Percentiles rank a stretch among this genome's conserved stretches.
Evolutionary conservation across 2,329 filamentous ascomycete genomes (phyloP).

Genomic region (Cladosporium sp.): DNA sequence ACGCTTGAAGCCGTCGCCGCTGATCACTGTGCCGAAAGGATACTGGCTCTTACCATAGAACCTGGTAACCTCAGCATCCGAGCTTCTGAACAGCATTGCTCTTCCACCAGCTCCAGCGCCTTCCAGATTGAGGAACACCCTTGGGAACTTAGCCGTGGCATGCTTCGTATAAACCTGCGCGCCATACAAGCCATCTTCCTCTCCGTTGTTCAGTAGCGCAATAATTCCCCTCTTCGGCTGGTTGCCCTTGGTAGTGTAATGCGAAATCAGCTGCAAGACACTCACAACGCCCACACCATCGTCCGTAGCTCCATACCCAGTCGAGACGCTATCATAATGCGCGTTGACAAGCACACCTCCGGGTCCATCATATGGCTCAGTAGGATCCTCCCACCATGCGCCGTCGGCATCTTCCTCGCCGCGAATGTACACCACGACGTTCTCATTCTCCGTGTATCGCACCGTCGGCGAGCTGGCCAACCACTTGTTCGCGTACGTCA

Average conservation of each 20-base stretch:
- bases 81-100: constrained; percentile 82
- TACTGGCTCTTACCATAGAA: constrained; percentile 71
- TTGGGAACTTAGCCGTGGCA: constrained; percentile 74
- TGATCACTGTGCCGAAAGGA: constrained; percentile 82
- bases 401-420: constrained; percentile 72
- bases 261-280: constrained; percentile 78
- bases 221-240: constrained; percentile 79
- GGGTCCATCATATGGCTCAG: constrained; percentile 40
- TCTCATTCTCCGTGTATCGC: constrained; percentile 84
- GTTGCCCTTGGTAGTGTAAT: constrained; percentile 71
- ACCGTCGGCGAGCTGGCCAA: constrained; percentile 42
- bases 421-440: constrained; percentile 87
- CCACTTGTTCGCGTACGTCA: constrained; percentile 55
- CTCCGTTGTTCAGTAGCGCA: constrained; percentile 88
- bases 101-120: constrained; percentile 89
- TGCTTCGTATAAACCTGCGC: constrained; percentile 82
- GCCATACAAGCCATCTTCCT: constrained; percentile 89
- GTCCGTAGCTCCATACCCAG: constrained; percentile 89
- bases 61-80: constrained; percentile 80
- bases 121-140: constrained; percentile 92
- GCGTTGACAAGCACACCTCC: constrained; percentile 90
- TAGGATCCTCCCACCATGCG: constrained; percentile 66
- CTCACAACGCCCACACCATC: constrained; percentile 90
- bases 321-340: constrained; percentile 91
- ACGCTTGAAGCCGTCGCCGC: constrained; percentile 78